These are phyloP conservation scores for Cymbidium sinense DNA, from an alignment of 106 monocot genomes.

Conservation along the genomic window DNA sequence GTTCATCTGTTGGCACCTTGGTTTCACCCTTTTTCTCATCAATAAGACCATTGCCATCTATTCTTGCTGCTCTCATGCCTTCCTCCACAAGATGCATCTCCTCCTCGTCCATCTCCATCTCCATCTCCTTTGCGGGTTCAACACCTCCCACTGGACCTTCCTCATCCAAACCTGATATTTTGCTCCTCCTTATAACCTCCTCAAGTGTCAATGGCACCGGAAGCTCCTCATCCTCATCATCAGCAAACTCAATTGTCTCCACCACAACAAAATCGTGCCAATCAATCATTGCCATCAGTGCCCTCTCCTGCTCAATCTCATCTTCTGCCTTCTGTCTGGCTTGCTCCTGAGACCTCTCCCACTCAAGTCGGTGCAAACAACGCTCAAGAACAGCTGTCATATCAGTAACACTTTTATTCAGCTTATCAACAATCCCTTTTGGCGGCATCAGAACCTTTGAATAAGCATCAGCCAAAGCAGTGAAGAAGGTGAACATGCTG, in stretches of 20 bases:
- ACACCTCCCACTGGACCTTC: conserved; percentile 25
- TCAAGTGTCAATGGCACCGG: conserved; percentile 78
- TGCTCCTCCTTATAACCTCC: conserved; percentile 85
- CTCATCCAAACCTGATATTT: conserved; percentile 47
- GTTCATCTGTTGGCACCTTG: conserved; percentile 33
- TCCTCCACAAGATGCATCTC: conserved; percentile 92
- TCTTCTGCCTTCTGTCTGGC: conserved; percentile 93
- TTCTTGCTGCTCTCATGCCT: conserved; percentile 78
- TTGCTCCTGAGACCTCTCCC: conserved; percentile 98
- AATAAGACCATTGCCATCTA: conserved; percentile 39
- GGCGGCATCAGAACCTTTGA: conserved; percentile 88
- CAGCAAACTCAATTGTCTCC: conserved; percentile 92
- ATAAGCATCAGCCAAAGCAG: conserved; percentile 81
- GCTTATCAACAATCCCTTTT: conserved; percentile 55
- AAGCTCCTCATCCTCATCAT: conserved; percentile 85
- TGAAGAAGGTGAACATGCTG: conserved; percentile 97
- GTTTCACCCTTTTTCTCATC: conserved; percentile 36
- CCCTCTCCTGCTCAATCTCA: conserved; percentile 93
- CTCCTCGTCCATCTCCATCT: conserved; percentile 99
- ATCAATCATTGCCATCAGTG: conserved; percentile 97
- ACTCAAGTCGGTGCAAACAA: conserved; percentile 88
- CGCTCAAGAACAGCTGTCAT: conserved; percentile 74
- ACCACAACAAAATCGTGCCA: conserved; percentile 99
- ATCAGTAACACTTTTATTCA: conserved; percentile 37
- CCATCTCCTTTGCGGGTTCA: conserved; percentile 78